Base-by-base conservation (phyloP, 2,329 filamentous ascomycete genomes). In the Aspergillus latus region DNA sequence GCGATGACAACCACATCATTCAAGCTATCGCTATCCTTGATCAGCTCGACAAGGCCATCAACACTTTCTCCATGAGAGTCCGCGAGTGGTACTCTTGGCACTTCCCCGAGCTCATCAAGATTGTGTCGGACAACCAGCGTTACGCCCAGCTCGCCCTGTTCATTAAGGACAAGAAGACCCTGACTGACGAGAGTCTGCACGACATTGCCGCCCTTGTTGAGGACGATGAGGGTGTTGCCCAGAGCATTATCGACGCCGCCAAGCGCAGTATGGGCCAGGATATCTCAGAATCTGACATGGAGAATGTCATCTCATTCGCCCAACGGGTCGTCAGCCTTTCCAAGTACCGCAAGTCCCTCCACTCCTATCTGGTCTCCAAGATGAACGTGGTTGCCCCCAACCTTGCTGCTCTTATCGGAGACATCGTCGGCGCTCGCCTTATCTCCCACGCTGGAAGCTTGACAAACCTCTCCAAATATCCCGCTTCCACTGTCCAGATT, bases 1-100 rank as follows among this genome's bases (percentile, higher is more conserved):
- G 95, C 82, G 95, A 97, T 79, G 94, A 99, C 83, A 97, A 97
- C 82, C 92, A 97, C 82, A 97, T 97, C 76, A 97, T 97, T 75
- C 92, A 95, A 80, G 90, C 90, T 53, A 94, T 92, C 75, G 89
- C 90, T 56, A 92, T 92, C 48, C 84, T 99, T 61, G 94, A 99
- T 73, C 89, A 94, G 72, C 85, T 97, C 62, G 94, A 97, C 82
- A 99, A 99, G 82, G 92, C 92, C 56, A 87, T 97, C 77, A 99
- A 99, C 81, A 90, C 90, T 62, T 97, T 97, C 80, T 91, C 88
- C 66, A 97, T 99, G 90, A 88, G 94, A 66, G 89, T 97, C 48
- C 85, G 92, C 46, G 94, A 97, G 78, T 97, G 92, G 90, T 97
- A 97, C 78, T 91, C 90, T 62, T 97, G 93, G 93, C 93, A 97